Base-by-base conservation (phyloP, 371 early-diverging fungal genomes). In the Dipsacomyces acuminosporus region DNA sequence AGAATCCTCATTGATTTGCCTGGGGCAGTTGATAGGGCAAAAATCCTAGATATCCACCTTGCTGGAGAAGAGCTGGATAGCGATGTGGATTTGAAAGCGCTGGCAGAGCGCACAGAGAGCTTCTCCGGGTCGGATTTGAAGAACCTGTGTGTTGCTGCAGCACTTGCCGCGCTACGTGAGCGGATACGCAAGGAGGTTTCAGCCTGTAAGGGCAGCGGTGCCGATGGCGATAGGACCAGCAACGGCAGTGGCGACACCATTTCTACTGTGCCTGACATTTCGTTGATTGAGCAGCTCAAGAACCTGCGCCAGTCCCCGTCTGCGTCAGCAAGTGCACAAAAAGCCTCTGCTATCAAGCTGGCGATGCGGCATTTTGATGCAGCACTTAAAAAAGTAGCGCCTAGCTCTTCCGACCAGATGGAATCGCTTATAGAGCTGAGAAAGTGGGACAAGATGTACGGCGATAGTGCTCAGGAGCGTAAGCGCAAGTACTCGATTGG, bases 51-150 rank as follows among this genome's bases (percentile, higher is more conserved):
- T 34, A 82, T 92, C 8, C 88, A 91, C 52, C 76, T 95, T 45
- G 70, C 72, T 21, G 90, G 87, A 45, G 94, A 94, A 60, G 56
- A 76, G 9, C 62, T 90, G 45, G 77, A 77, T 7, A 41, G 42
- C 9, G 71, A 60, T 15, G 69, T 86, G 1, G 79, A 80, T 20
- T 33, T 86, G 38, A 54, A 57, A 51, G 76, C 77, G 20, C 59
- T 90, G 35, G 92, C 91, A 7, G 76, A 78, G 62, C 75, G 76
- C 26, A 90, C 94, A 1, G 75, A 77, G 15, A 76, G 82, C 46
- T 95, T 84, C 57, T 94, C 96, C 19, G 99, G 99, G n/a, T 93
- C 94, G 36, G 99, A 99, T 72, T 78, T 99, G 57, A 99, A 96
- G 78, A 98, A 98, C 70, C 69, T 99, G 45, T 96, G 96, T 75